Base-by-base conservation (phyloP, 495 filamentous ascomycete genomes). In the Choiromyces venosus region DNA sequence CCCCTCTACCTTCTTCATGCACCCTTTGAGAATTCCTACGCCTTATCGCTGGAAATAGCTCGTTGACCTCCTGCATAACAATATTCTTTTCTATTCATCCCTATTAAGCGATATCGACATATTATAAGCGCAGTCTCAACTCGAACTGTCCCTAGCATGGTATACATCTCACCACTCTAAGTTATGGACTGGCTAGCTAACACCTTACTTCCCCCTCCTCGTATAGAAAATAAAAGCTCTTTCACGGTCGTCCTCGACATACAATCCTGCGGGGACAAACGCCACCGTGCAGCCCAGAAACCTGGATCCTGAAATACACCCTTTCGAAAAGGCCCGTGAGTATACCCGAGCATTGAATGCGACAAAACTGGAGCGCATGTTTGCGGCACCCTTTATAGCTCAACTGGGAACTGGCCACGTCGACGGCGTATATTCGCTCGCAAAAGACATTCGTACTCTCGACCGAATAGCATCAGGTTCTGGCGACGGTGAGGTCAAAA, bases 341-440 rank as follows among this genome's bases (percentile, higher is more conserved):
- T 98, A 98, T 81, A 92, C 91, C 10, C 86, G 92, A 68, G 91
- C 92, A 37, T 87, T 93, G 78, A 97, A 94, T 88, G 93, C 94
- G 10, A 91, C 92, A 67, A 99, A 99, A 79, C 82, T 99, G 69
- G 92, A 97, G 83, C 90, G 95, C 75, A 93, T 99, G 89, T 97
- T 98, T 81, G 94, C 95, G 33, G 89, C 92, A 69, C 95, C 95
- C 6, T 99, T 99, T 81, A 83, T 99, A 61, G 91, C 85, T 0
- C 91, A 97, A 78, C 87, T 99, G 68, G 94, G 93, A 38, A 87
- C 88, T 67, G 95, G 95, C 38, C 95, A 99, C 84, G 91, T 98
- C 19, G 95, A 99, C 82, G 95, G 95, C 65, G 92, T 99, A 7
- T 92, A 92, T 81, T 85, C 86, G 12, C 86, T 92, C 81, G 87